These are phyloP conservation scores for Sporothrix sp. DNA, from an alignment of 2,329 filamentous ascomycete species.

Conservation along the genomic window DNA sequence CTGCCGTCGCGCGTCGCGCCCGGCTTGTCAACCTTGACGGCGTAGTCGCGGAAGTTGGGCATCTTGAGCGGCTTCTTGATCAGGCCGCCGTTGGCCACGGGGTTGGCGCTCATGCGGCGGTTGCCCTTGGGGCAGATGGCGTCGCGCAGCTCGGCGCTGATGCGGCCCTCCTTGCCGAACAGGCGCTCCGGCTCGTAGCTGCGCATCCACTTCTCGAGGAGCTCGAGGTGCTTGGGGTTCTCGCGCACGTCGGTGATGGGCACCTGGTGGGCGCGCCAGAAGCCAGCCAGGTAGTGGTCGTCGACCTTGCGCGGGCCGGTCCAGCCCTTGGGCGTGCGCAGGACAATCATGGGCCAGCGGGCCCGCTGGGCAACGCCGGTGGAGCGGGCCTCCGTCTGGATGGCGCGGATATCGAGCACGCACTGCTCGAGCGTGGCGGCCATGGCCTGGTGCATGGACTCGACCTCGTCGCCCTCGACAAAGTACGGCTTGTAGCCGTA, in stretches of 20 bases:
- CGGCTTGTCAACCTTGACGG: constrained; percentile 50
- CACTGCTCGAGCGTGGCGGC: constrained; percentile 65
- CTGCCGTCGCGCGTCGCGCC: constrained; percentile 48
- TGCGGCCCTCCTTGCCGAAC: constrained; percentile 54
- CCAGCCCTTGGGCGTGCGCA: constrained; percentile 73
- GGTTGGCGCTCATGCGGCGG: constrained; percentile 67
- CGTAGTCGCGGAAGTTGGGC: constrained; percentile 61
- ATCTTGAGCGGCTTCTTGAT: constrained; percentile 58
- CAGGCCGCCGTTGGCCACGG: constrained; percentile 61
- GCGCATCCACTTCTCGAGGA: constrained; percentile 68
- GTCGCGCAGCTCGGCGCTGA: constrained; percentile 51
- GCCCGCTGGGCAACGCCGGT: constrained; percentile 60
- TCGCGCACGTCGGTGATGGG: constrained; percentile 60
- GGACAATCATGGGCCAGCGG: constrained; percentile 69
- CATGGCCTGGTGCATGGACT: constrained; percentile 76
- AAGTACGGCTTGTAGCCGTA: constrained; percentile 76
- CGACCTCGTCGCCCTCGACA: constrained; percentile 63
- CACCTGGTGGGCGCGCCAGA: constrained; percentile 70
- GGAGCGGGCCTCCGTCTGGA: constrained; percentile 62
- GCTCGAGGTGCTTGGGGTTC: constrained; percentile 55
- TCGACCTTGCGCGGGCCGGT: constrained; percentile 64
- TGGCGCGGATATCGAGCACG: constrained; percentile 56
- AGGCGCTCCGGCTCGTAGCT: constrained; percentile 64
- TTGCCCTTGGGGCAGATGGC: constrained; percentile 55
- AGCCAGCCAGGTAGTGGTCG: constrained; percentile 62